phyloP scores from a whole-genome alignment of 495 filamentous ascomycete species.

The Collariella sp. region DNA sequence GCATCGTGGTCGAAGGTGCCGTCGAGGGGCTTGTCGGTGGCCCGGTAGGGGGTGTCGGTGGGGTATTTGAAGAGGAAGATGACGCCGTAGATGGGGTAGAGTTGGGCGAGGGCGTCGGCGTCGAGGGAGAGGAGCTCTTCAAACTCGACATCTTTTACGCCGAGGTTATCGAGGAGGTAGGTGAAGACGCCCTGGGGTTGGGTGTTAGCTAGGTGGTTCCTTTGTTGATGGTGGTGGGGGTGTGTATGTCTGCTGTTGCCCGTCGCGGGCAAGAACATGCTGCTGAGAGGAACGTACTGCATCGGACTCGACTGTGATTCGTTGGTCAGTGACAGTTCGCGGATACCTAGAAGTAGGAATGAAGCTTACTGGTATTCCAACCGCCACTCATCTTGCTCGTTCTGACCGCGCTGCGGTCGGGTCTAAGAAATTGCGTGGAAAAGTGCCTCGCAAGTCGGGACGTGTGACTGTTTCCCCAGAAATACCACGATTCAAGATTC shows the following conservation, averaged over 20 bases:
- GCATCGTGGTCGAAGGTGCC: slow-evolving; percentile 71
- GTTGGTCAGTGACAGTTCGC: slow-evolving; percentile 29
- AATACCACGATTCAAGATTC: no score
- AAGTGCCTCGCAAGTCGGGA: not conserved
- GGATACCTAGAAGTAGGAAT: not conserved
- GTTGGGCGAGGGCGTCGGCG: slow-evolving; percentile 63
- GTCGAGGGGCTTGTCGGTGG: slow-evolving; percentile 56
- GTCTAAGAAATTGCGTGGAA: not conserved
- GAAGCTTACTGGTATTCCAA: slow-evolving; percentile 48
- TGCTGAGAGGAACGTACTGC: slow-evolving; percentile 51
- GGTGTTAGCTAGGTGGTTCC: slow-evolving; percentile 5
- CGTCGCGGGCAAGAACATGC: not conserved
- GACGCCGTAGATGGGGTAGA: slow-evolving; percentile 86
- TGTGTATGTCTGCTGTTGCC: not conserved
- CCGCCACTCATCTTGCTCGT: slow-evolving; percentile 45
- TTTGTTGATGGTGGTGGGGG: no score
- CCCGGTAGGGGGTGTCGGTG: slow-evolving; percentile 56
- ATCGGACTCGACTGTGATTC: slow-evolving; percentile 76
- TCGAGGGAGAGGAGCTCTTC: slow-evolving; percentile 93
- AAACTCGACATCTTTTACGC: slow-evolving; percentile 88
- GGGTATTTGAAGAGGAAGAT: slow-evolving; percentile 99
- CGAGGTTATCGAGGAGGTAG: slow-evolving; percentile 82
- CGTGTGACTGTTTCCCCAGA: no score
- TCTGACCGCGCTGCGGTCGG: not conserved
- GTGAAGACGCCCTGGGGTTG: slow-evolving; percentile 83